Percentiles rank a stretch among this genome's conserved stretches.
These are phyloP conservation scores for Linnemannia hyalina DNA, from an alignment of 192 early-diverging fungal species.

Conservation along the genomic window DNA sequence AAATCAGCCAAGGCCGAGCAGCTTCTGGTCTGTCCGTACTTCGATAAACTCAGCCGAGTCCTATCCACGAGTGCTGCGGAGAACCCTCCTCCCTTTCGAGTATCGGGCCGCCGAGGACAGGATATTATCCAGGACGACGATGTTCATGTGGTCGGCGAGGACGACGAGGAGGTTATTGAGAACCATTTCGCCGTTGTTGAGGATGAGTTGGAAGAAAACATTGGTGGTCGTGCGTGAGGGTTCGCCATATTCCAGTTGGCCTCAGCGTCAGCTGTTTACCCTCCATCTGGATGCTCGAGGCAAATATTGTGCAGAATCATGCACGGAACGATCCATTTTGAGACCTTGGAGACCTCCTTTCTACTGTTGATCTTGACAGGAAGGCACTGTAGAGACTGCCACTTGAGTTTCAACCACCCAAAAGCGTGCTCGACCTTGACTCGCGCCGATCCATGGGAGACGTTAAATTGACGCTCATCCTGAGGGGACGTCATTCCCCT, in stretches of 20 bases:
- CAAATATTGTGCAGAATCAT: slow-evolving; percentile 9
- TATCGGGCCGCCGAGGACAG: background rate
- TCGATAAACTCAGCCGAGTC: background rate
- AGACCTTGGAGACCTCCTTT: background rate
- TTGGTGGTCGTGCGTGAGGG: background rate
- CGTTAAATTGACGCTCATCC: background rate
- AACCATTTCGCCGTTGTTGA: background rate
- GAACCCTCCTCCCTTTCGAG: background rate
- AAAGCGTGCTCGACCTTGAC: slow-evolving; percentile 21
- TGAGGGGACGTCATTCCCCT: background rate
- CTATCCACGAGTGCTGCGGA: background rate
- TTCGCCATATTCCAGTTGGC: background rate
- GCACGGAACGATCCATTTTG: slow-evolving; percentile 7
- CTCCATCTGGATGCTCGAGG: no score
- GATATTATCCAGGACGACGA: background rate
- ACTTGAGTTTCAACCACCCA: slow-evolving; percentile 9
- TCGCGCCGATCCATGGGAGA: slow-evolving; percentile 6
- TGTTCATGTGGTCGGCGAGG: background rate
- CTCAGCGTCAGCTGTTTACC: no score
- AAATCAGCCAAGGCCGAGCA: slow-evolving; percentile 3
- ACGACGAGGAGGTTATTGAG: background rate
- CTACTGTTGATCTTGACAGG: slow-evolving; percentile 13
- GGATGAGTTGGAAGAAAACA: slow-evolving; percentile 4
- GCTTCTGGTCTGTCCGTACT: slow-evolving; percentile 12
- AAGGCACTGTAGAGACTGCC: slow-evolving; percentile 8